Evolutionary conservation across 176 grass and related monocot species (phyloP).

Genomic region (Melocanna baccifera): DNA sequence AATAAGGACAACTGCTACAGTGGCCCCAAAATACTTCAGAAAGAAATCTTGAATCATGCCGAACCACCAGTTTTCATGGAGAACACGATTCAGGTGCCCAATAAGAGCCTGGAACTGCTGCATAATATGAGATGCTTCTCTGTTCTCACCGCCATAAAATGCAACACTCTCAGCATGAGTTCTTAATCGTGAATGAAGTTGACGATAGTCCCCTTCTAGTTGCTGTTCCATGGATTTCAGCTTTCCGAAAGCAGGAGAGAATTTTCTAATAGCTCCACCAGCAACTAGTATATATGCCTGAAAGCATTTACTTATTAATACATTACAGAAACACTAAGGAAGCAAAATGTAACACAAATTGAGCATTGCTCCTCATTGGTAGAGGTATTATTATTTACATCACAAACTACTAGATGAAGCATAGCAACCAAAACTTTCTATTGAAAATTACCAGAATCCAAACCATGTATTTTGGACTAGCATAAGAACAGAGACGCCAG

Average conservation of each 20-base stretch:
- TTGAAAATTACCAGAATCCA: slow-evolving; percentile 87
- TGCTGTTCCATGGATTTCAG: slow-evolving; percentile 94
- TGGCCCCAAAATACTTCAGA: slow-evolving; percentile 94
- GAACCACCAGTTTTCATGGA: slow-evolving; percentile 98
- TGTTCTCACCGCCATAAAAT: slow-evolving; percentile 93
- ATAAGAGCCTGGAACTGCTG: slow-evolving; percentile 75
- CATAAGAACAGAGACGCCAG: slow-evolving; percentile 97
- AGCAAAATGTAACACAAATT: neutral
- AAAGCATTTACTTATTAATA: slow-evolving; percentile 38
- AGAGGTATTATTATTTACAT: slow-evolving; percentile 1
- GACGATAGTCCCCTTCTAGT: slow-evolving; percentile 95
- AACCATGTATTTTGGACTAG: slow-evolving; percentile 93
- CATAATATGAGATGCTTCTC: slow-evolving; percentile 85
- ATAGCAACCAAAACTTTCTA: slow-evolving; percentile 6
- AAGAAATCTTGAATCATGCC: slow-evolving; percentile 99
- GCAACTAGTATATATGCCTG: slow-evolving; percentile 95
- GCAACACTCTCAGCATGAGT: slow-evolving; percentile 98
- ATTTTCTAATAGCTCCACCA: slow-evolving; percentile 78
- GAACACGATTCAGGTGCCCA: slow-evolving; percentile 76
- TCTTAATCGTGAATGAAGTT: slow-evolving; percentile 90
- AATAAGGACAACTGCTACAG: slow-evolving; percentile 92
- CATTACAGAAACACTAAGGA: slow-evolving; percentile 10
- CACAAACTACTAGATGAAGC: neutral
- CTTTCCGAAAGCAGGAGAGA: slow-evolving; percentile 94
- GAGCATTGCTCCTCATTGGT: neutral